Conservation (phyloP, 306 rosid species). For the Vicia sativa region DNA sequence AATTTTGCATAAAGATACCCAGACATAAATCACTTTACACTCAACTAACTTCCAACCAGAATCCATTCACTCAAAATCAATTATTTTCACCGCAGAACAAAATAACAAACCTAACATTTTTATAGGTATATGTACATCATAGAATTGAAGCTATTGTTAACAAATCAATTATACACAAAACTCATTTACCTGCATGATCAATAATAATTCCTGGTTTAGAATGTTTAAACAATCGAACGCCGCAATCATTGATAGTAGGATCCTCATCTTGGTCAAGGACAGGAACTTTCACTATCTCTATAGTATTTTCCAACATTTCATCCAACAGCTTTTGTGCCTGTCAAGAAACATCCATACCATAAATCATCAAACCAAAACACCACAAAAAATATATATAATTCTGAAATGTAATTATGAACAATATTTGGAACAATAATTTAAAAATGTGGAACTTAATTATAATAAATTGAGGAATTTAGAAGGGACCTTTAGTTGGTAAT, state of each 20-base stretch:
- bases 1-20: too few relatives aligned
- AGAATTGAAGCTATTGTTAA: constrained; percentile 13
- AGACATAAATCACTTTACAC: too few relatives aligned
- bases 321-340: constrained; percentile 86
- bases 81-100: too few relatives aligned
- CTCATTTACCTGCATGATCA: constrained; percentile 64
- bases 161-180: constrained; percentile 35
- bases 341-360: constrained; percentile 32
- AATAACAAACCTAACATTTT: constrained; percentile 3
- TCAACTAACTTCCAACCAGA: too few relatives aligned
- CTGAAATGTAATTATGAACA: constrained; percentile 23
- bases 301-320: constrained; percentile 62
- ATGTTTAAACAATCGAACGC: constrained; percentile 79
- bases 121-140: constrained; percentile 17
- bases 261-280: constrained; percentile 43
- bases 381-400: background rate
- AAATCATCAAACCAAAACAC: constrained; percentile 29
- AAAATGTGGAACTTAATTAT: background rate
- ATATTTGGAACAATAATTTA: constrained; percentile 1
- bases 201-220: constrained; percentile 72
- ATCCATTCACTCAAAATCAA: too few relatives aligned
- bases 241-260: constrained; percentile 49
- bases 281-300: constrained; percentile 67
- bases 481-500: constrained; percentile 84
- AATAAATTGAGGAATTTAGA: constrained; percentile 7